Percentiles rank a stretch among this genome's conserved stretches.
Evolutionary conservation across 2,329 filamentous ascomycete genomes (phyloP).

Genomic region (Aureobasidium lini): DNA sequence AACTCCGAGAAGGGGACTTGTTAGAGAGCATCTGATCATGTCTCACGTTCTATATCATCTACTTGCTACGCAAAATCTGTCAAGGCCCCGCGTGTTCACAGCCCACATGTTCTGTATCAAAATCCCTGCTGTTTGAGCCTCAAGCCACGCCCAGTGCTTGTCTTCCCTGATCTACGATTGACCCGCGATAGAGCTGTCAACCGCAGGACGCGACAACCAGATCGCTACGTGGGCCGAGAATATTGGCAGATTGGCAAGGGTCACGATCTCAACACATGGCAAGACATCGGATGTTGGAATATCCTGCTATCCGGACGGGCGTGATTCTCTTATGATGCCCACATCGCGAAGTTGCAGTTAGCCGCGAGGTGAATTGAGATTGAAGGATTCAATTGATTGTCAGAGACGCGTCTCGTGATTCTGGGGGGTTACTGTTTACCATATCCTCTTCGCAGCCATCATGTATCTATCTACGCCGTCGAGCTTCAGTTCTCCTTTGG

Average conservation of each 20-base stretch:
- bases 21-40: background rate
- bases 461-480: slow-evolving; percentile 72
- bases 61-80: background rate
- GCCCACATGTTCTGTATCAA: background rate
- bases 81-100: too few relatives aligned
- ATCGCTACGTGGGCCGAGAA: background rate
- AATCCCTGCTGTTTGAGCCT: background rate
- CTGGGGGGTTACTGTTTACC: slow-evolving; percentile 47
- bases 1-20: background rate
- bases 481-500: slow-evolving; percentile 47
- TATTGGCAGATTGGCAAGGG: background rate
- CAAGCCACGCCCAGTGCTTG: background rate
- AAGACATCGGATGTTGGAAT: background rate
- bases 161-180: background rate
- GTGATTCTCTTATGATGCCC: background rate
- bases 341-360: background rate
- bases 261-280: background rate
- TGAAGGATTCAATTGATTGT: too few relatives aligned
- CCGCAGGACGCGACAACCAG: background rate
- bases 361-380: background rate
- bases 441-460: slow-evolving; percentile 95
- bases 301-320: background rate
- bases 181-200: background rate
- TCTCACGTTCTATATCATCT: too few relatives aligned
- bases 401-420: too few relatives aligned